Evolutionary conservation across 2,329 filamentous ascomycete species (phyloP), one percentile per base, ranked within the genome.

Genomic region (Neofusicoccum parvum): DNA sequence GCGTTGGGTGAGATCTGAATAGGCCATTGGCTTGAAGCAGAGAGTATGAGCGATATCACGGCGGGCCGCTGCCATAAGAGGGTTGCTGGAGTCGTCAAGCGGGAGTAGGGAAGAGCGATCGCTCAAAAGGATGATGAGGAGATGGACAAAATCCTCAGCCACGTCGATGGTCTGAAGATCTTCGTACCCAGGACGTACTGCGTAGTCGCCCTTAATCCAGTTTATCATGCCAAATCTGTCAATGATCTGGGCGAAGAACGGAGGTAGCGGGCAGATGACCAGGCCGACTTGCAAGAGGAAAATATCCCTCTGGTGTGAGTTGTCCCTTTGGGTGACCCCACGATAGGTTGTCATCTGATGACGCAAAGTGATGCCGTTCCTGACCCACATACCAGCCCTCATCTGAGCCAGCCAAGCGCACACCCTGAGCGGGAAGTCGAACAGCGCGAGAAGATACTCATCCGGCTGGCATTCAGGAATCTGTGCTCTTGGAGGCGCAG

Each of bases 361-460:
- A 45, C 94, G 88, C 60, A 99, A 85, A 72, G 94, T 98, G 74
- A 99, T 92, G 2, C 95, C 95, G 74, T 99, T 99, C 65, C 95
- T 89, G 68, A 99, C 94, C 95, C 96, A 99, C 89, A 98, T 96
- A 60, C 93, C 92, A 17, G 94, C 93, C 77, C 96, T 97, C 88
- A 99, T 98, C 80, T 99, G 96, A 5, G 95, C 92, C 37, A 99
- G 83, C 95, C 95, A 99, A 20, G 92, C 93, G 75, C 93, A 97
- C 0, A 98, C 94, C 62, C 96, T 87, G 3, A 99, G 83, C 0
- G 96, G 94, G 72, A 92, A 97, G 76, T 99, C 95, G 72, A 99
- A 97, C 60, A 93, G 87, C 1, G 91, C 90, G 76, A 97, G 88
- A 23, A 97, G 82, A 72, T 94, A 89, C 74, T 96, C 92, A 71